Conservation (phyloP, 139 green algal species). For the Volvox africanus region DNA sequence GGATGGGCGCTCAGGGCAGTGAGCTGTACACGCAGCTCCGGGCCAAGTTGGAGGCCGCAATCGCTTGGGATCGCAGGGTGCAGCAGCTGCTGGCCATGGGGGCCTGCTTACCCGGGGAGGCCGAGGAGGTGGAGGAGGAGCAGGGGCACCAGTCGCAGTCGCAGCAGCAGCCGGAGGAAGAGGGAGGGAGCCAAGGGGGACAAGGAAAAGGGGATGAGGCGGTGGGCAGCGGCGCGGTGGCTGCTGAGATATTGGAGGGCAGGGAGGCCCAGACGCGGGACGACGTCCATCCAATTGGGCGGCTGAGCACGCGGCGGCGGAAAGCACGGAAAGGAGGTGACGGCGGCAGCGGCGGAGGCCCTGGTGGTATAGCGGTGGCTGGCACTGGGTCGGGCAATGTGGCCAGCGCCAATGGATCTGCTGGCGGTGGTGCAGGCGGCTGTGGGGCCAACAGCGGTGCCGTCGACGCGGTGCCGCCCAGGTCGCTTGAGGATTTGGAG, state of each 20-base stretch:
- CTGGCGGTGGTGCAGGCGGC: background rate
- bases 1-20: constrained; percentile 43
- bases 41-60: constrained; percentile 14
- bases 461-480: background rate
- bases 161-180: constrained; percentile 8
- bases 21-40: constrained; percentile 39
- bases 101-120: background rate
- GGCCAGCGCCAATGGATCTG: background rate
- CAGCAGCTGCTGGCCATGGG: constrained; percentile 44
- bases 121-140: background rate
- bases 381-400: background rate
- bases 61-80: constrained; percentile 49
- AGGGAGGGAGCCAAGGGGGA: background rate
- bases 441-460: background rate
- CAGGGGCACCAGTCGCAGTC: background rate
- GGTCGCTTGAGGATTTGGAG: constrained; percentile 64
- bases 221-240: background rate
- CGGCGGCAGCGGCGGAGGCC: background rate
- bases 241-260: background rate
- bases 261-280: background rate
- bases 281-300: background rate
- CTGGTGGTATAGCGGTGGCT: no score
- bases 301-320: background rate
- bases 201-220: background rate
- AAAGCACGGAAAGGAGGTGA: background rate